Percentiles rank a stretch among this genome's conserved stretches.
Conservation (phyloP, 805 yeast species). For the Pichia californica region DNA sequence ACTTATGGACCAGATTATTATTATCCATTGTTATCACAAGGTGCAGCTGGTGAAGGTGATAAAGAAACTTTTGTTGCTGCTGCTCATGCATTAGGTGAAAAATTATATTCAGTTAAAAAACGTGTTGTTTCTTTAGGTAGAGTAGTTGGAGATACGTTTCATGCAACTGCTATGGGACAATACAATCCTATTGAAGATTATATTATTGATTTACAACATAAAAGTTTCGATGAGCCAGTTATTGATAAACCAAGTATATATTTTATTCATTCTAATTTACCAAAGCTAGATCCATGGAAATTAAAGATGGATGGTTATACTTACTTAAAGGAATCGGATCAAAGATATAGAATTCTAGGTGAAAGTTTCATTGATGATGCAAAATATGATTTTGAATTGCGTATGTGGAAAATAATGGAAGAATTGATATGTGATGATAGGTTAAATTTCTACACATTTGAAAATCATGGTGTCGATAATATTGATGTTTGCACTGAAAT, state of each 20-base stretch:
- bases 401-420: conserved; percentile 55
- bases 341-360: conserved; percentile 53
- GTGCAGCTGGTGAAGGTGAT: conserved; percentile 50
- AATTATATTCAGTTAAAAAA: conserved; percentile 55
- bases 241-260: conserved; percentile 30
- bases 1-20: conserved; percentile 51
- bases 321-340: conserved; percentile 31
- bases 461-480: background rate
- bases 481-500: conserved; percentile 1
- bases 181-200: conserved; percentile 62
- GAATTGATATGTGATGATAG: conserved; percentile 42
- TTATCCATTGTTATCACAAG: conserved; percentile 45
- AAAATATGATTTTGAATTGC: conserved; percentile 51
- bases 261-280: conserved; percentile 62
- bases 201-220: conserved; percentile 24
- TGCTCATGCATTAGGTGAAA: conserved; percentile 49
- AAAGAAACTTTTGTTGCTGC: conserved; percentile 56
- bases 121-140: conserved; percentile 52
- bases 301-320: conserved; percentile 38
- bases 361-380: conserved; percentile 41
- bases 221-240: conserved; percentile 13
- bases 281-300: conserved; percentile 58
- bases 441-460: background rate
- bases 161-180: conserved; percentile 78
- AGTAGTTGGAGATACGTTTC: conserved; percentile 35